A percentile compares a stretch with the other conserved stretches of the same genome.
These are phyloP conservation scores for Hypholoma fasciculare DNA, from an alignment of 768 basidiomycete species.

Conservation along the genomic window DNA sequence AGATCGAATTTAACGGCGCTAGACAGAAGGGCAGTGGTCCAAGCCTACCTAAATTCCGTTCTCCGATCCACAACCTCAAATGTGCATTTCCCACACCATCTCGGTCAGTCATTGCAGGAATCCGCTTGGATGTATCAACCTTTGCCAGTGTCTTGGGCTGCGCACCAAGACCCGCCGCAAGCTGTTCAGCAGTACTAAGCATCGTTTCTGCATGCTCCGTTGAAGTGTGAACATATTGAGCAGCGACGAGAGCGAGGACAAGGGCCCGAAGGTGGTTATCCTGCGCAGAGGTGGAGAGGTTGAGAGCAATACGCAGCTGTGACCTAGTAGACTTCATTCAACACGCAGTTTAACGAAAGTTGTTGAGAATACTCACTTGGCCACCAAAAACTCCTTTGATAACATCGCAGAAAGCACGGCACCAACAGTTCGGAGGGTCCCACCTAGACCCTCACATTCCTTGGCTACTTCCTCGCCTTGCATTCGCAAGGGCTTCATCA, in stretches of 20 bases:
- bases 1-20: background rate
- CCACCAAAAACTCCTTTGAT: constrained; percentile 53
- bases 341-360: constrained; percentile 7
- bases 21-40: background rate
- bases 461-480: constrained; percentile 37
- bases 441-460: constrained; percentile 52
- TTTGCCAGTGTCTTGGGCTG: constrained; percentile 23
- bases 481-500: constrained; percentile 29
- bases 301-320: constrained; percentile 60
- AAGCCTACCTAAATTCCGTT: constrained; percentile 61
- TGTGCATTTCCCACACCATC: constrained; percentile 60
- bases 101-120: background rate
- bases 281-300: constrained; percentile 52
- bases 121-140: background rate
- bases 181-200: constrained; percentile 65
- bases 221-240: constrained; percentile 73
- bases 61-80: constrained; percentile 71
- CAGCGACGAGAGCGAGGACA: constrained; percentile 63
- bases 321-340: constrained; percentile 36
- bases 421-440: constrained; percentile 54
- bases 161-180: constrained; percentile 71
- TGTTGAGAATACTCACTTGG: constrained; percentile 50
- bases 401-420: constrained; percentile 55
- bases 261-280: constrained; percentile 78
- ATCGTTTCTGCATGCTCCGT: constrained; percentile 67